Evolutionary conservation across 1,284 basidiomycete species (phyloP).

Genomic region (Cryptococcus sp.): DNA sequence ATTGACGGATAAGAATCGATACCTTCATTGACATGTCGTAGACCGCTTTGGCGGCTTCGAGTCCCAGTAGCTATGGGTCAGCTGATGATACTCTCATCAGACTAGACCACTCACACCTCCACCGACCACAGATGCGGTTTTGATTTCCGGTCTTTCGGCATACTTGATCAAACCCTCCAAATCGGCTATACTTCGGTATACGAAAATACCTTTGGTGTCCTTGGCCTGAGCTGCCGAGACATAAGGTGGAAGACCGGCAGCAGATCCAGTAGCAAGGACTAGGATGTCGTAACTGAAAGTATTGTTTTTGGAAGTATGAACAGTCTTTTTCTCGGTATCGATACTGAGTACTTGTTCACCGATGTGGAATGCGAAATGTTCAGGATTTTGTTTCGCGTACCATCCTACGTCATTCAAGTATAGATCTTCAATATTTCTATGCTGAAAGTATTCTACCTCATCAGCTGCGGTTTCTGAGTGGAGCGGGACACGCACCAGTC

Average conservation of each 20-base stretch:
- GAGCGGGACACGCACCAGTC: slow-evolving; percentile 49
- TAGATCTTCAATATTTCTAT: slow-evolving; percentile 60
- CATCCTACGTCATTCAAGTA: slow-evolving; percentile 56
- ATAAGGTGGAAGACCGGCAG: slow-evolving; percentile 63
- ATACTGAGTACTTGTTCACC: slow-evolving; percentile 54
- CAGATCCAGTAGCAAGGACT: slow-evolving; percentile 67
- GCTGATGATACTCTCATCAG: neutral
- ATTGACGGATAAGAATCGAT: slow-evolving; percentile 59
- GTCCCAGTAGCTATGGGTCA: slow-evolving; percentile 54
- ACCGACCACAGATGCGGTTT: slow-evolving; percentile 60
- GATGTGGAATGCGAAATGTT: slow-evolving; percentile 55
- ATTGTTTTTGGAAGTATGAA: slow-evolving; percentile 54
- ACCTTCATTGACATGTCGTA: slow-evolving; percentile 55
- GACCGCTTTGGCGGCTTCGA: slow-evolving; percentile 70
- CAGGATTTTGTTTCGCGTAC: slow-evolving; percentile 59
- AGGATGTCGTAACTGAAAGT: slow-evolving; percentile 59
- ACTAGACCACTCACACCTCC: slow-evolving; percentile 51
- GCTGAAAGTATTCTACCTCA: slow-evolving; percentile 56
- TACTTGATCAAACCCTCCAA: slow-evolving; percentile 61
- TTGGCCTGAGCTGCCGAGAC: slow-evolving; percentile 50
- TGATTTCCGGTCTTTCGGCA: slow-evolving; percentile 52
- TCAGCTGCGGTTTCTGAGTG: neutral
- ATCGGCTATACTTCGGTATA: slow-evolving; percentile 68
- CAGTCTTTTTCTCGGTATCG: slow-evolving; percentile 51
- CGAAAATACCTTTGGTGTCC: slow-evolving; percentile 56